phyloP scores from a whole-genome alignment of 768 basidiomycete species.

The Rhodotorula babjevae region DNA sequence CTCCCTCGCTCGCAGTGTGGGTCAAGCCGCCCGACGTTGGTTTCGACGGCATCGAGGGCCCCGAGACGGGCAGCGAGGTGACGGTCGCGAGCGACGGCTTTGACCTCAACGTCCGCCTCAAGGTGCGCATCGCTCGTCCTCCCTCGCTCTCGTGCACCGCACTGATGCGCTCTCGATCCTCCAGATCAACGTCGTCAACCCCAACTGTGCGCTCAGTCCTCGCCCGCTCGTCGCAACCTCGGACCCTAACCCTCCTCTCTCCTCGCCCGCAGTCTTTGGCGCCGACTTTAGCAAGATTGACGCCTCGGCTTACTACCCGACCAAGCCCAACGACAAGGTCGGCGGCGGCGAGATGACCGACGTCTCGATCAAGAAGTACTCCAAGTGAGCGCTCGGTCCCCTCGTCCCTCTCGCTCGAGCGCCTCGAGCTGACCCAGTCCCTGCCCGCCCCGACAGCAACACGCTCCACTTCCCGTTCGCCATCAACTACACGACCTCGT shows the following conservation, averaged over 20 bases:
- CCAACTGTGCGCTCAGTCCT: slow-evolving; percentile 38
- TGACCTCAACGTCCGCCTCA: slow-evolving; percentile 38
- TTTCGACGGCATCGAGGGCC: slow-evolving; percentile 41
- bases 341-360: slow-evolving; percentile 39
- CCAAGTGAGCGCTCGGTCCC: slow-evolving; percentile 20
- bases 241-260: background rate
- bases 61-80: slow-evolving; percentile 30
- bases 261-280: slow-evolving; percentile 40
- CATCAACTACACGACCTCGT: slow-evolving; percentile 40
- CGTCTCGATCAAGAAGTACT: slow-evolving; percentile 40
- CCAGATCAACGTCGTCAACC: slow-evolving; percentile 43
- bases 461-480: slow-evolving; percentile 42
- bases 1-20: slow-evolving; percentile 31
- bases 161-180: too few relatives aligned
- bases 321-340: slow-evolving; percentile 19
- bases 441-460: background rate
- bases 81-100: slow-evolving; percentile 30
- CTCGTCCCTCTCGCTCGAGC: background rate
- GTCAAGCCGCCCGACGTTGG: slow-evolving; percentile 43
- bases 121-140: slow-evolving; percentile 16
- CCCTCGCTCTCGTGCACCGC: too few relatives aligned
- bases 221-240: background rate
- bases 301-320: slow-evolving; percentile 42
- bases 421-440: background rate
- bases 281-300: slow-evolving; percentile 37